Evolutionary conservation across 163 green algal genomes (phyloP).

Genomic region (Volvox carteri): DNA sequence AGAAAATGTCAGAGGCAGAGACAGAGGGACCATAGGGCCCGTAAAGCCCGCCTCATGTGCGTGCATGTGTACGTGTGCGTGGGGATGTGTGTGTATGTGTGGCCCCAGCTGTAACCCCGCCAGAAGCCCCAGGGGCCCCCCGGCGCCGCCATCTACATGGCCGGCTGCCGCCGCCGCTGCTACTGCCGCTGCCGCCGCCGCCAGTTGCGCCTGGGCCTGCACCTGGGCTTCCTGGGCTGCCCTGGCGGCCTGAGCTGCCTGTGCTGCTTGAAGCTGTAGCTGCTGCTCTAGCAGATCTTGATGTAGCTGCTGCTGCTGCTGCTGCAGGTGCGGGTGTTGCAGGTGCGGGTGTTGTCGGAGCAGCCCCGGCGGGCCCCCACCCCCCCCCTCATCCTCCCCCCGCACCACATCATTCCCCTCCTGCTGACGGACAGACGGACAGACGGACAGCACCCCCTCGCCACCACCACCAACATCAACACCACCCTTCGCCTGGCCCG

Average conservation of each 20-base stretch:
- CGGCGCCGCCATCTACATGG: neutral
- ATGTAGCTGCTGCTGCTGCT: slow-evolving; percentile 3
- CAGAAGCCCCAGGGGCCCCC: neutral
- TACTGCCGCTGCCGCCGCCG: neutral
- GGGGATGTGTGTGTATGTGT: too few species aligned
- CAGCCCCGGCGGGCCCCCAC: neutral
- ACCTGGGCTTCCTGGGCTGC: slow-evolving; percentile 7
- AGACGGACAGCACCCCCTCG: too few species aligned
- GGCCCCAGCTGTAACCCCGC: neutral
- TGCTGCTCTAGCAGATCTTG: neutral
- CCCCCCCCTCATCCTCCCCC: too few species aligned
- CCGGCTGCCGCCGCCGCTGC: neutral
- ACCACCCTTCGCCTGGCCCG: too few species aligned
- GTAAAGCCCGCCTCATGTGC: neutral
- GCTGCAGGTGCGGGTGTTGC: neutral
- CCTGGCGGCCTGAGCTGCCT: neutral
- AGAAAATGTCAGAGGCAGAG: neutral
- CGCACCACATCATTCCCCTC: too few species aligned
- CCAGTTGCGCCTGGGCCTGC: slow-evolving; percentile 8
- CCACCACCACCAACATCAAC: too few species aligned
- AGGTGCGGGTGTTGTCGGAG: neutral
- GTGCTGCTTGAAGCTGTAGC: neutral
- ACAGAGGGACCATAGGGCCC: neutral
- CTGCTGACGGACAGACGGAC: too few species aligned
- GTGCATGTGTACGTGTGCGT: neutral